Evolutionary conservation across 768 basidiomycete species (phyloP), one percentile per base, ranked within the genome.

Genomic region (Boletus rufocinnamomeus): DNA sequence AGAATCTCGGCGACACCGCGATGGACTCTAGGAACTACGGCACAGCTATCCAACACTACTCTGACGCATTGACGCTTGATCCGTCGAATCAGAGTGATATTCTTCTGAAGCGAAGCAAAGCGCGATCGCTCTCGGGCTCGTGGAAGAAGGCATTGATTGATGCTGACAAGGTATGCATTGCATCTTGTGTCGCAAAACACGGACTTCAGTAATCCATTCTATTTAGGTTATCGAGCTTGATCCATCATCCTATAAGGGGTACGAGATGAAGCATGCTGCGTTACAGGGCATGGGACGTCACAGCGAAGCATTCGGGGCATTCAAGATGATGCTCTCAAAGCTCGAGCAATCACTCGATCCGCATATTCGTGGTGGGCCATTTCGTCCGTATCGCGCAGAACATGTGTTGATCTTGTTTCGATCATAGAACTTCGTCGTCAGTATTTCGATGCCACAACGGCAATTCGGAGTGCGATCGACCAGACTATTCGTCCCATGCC

Each of bases 211-310:
- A n/a, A 43, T 32, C 19, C 9, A 19, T 45, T 10, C 8, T 8
- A 6, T 21, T 10, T 21, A 66, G 64, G 35, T 41, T 19, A 53
- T 66, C n/a, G 38, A 53, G 0, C 32, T 65, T 30, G 46, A 56
- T 2, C 21, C 46, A 16, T 58, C 48, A 27, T 50, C 30, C 7
- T n/a, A 59, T 38, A 2, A 16, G 2, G 50, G 56, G 0, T 62
- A 58, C 19, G 54, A 61, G 32, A 34, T 8, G 27, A 50, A 5
- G 49, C 25, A 66, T 44, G 17, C 52, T 0, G 60, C 52, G 21
- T 32, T 62, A 21, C 52, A 43, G 4, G 56, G 60, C 0, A 19
- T 21, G 23, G 10, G 17, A 3, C 45, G 49, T 9, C 3, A 63
- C 16, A 23, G 2, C 0, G 40, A 66, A 25, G 63, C 56, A 1